Percentiles rank a stretch among this genome's conserved stretches.
Evolutionary conservation across 164 flowering plant species (phyloP).

Genomic region (Saururus chinensis): DNA sequence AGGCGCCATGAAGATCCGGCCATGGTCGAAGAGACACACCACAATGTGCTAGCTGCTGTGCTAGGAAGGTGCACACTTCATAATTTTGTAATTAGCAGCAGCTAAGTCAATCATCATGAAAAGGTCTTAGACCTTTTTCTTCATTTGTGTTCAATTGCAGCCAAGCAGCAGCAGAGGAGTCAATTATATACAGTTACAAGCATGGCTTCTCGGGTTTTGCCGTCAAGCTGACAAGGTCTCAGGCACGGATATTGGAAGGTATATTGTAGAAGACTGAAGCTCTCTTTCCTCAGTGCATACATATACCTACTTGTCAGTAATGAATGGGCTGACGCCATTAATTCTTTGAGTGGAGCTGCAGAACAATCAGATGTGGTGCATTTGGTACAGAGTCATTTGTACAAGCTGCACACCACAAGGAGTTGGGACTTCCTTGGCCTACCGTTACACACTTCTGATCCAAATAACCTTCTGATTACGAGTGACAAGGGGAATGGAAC

Average conservation of each 20-base stretch:
- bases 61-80: conserved; percentile 25
- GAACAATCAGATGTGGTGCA: conserved; percentile 33
- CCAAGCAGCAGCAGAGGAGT: conserved; percentile 23
- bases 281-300: conserved; percentile 3
- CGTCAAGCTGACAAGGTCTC: conserved; percentile 30
- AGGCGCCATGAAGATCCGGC: conserved; percentile 24
- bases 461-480: conserved; percentile 12
- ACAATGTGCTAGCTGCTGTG: conserved; percentile 23
- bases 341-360: no score
- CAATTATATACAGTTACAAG: conserved; percentile 35
- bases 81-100: no score
- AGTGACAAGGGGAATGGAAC: conserved; percentile 28
- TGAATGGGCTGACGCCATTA: background rate
- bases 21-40: conserved; percentile 21
- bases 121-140: background rate
- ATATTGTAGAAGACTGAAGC: background rate
- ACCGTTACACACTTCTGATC: conserved; percentile 1
- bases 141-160: conserved; percentile 13
- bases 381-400: conserved; percentile 21
- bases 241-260: conserved; percentile 32
- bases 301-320: no score
- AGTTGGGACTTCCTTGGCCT: conserved; percentile 53
- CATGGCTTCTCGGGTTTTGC: conserved; percentile 59
- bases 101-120: background rate
- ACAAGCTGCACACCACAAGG: conserved; percentile 34